phyloP scores from a whole-genome alignment of 192 early-diverging fungal species.

The Martensiomyces pterosporus region DNA sequence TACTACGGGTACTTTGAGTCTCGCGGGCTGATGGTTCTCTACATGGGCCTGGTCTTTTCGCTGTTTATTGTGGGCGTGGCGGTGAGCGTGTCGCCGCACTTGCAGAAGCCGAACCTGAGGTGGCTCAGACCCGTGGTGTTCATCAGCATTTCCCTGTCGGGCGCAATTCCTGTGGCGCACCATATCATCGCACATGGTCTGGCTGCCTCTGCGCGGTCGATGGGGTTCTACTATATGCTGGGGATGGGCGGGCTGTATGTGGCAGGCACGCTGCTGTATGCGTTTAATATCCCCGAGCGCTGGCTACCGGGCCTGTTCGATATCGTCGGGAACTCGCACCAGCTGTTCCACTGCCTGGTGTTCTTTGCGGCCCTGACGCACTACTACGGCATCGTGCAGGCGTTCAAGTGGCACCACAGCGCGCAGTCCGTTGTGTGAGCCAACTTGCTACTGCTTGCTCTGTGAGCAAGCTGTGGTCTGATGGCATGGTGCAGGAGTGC shows the following conservation, averaged over 20 bases:
- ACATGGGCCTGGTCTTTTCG: conserved; percentile 56
- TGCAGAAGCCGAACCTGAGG: conserved; percentile 72
- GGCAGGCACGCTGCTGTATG: conserved; percentile 83
- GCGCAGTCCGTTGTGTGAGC: conserved; percentile 32
- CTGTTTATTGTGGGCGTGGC: conserved; percentile 67
- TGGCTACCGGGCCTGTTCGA: conserved; percentile 84
- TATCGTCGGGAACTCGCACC: conserved; percentile 81
- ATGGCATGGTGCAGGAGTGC: too few relatives aligned
- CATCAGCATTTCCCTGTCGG: conserved; percentile 70
- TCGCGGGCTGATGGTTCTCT: conserved; percentile 48
- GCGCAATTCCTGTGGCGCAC: conserved; percentile 73
- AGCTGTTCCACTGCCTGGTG: conserved; percentile 89
- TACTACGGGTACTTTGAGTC: conserved; percentile 61
- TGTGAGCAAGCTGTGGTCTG: too few relatives aligned
- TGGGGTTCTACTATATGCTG: conserved; percentile 64
- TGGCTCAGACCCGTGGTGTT: conserved; percentile 78
- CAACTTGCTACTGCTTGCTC: neutral
- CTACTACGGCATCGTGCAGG: conserved; percentile 66
- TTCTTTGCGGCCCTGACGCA: conserved; percentile 74
- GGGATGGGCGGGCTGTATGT: conserved; percentile 74
- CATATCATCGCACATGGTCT: conserved; percentile 67
- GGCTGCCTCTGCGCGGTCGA: conserved; percentile 46
- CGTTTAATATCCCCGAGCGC: conserved; percentile 73
- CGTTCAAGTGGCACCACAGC: conserved; percentile 52
- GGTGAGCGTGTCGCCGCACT: conserved; percentile 59